Percentiles rank a stretch among this genome's conserved stretches.
These are phyloP conservation scores for Clavispora asparagi DNA, from an alignment of 805 yeast species.

Conservation along the genomic window DNA sequence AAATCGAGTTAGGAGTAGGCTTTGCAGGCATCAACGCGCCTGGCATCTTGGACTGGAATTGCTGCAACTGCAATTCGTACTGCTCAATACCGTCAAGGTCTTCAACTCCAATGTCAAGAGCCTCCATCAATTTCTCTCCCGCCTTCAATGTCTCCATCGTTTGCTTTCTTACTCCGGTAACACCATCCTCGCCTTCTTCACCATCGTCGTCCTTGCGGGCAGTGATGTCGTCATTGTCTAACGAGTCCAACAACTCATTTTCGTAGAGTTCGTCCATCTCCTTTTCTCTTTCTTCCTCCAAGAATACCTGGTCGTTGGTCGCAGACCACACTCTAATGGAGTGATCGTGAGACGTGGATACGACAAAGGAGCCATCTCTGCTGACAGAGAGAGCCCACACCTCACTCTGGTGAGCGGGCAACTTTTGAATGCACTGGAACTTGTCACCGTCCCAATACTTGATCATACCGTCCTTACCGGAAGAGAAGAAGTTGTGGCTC, in stretches of 20 bases:
- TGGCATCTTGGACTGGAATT: conserved; percentile 36
- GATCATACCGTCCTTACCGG: conserved; percentile 81
- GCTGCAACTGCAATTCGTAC: conserved; percentile 39
- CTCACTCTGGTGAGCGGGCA: conserved; percentile 81
- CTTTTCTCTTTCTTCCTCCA: conserved; percentile 94
- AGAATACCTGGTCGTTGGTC: conserved; percentile 90
- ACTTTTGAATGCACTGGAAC: conserved; percentile 86
- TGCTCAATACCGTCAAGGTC: conserved; percentile 58
- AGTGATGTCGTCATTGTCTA: conserved; percentile 48
- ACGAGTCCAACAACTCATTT: conserved; percentile 63
- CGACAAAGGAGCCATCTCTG: conserved; percentile 61
- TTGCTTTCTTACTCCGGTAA: conserved; percentile 67
- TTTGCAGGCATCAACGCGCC: conserved; percentile 45
- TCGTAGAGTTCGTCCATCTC: conserved; percentile 93
- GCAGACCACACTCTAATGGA: conserved; percentile 90
- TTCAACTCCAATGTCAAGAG: conserved; percentile 73
- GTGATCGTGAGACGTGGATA: conserved; percentile 88
- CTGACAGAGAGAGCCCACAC: conserved; percentile 91
- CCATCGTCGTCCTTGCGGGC: conserved; percentile 27
- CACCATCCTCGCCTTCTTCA: conserved; percentile 48
- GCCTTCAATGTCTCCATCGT: conserved; percentile 90
- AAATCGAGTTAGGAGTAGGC: conserved; percentile 67
- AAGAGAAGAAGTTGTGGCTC: conserved; percentile 85
- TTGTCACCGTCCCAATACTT: conserved; percentile 99
- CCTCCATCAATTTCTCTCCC: conserved; percentile 90